Conservation (phyloP, 495 filamentous ascomycete genomes). For the Glarea lozoyensis region DNA sequence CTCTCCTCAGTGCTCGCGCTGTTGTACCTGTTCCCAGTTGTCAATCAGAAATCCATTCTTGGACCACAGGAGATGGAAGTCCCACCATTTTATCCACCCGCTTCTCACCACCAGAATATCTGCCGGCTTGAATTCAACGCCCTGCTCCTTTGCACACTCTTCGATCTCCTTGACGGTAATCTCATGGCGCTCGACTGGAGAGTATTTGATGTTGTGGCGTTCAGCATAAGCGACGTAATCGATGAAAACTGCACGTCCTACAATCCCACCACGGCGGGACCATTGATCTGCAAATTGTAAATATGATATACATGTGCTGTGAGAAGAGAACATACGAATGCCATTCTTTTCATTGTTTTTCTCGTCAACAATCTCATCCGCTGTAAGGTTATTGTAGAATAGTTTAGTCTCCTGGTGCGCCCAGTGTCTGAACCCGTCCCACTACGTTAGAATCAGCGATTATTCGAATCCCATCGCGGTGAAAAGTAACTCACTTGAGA, state of each 20-base stretch:
- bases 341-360: constrained; percentile 36
- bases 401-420: constrained; percentile 30
- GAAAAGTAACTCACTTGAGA: too few species aligned
- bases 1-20: constrained; percentile 30
- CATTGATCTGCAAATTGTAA: too few species aligned
- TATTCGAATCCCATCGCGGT: too few species aligned
- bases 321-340: too few species aligned
- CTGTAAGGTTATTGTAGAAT: constrained; percentile 41
- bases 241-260: constrained; percentile 38
- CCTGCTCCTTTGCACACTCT: constrained; percentile 40
- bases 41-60: too few species aligned
- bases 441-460: too few species aligned
- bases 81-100: constrained; percentile 51
- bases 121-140: constrained; percentile 34
- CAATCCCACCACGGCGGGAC: constrained; percentile 36
- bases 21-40: too few species aligned
- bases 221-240: constrained; percentile 38
- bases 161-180: constrained; percentile 46
- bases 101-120: constrained; percentile 58
- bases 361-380: constrained; percentile 42
- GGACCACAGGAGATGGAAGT: too few species aligned
- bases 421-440: constrained; percentile 54
- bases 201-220: constrained; percentile 38
- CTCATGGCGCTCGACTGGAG: constrained; percentile 41
- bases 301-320: too few species aligned